Evolutionary conservation across 345 rosid species (phyloP), one percentile per base, ranked within the genome.

Genomic region (Salix udensis): DNA sequence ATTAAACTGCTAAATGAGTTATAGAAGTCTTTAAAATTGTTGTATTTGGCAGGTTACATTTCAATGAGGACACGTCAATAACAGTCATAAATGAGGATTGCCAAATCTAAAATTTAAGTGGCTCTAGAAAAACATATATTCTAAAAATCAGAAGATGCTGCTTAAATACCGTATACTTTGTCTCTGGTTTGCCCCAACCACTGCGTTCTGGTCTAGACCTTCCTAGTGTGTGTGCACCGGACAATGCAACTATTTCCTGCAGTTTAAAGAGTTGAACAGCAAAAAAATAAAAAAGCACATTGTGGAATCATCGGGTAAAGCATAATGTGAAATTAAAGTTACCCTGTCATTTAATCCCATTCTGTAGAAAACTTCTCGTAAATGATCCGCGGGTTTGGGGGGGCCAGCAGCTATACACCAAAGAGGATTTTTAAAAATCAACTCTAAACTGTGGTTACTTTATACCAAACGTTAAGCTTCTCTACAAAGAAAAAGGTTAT

Each of bases 221-320:
- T 69, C 98, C 98, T 37, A 95, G 79, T 13, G 98, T 95, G 81
- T 93, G 98, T 15, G 98, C 98, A 81, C 98, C 97, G 77, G 98
- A 95, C 72, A 95, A 80, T 24, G 93, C 98, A 76, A 93, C 98
- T 72, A 95, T 93, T 77, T 95, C 98, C 98, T 94, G 84, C 72
- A 74, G 30, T 80, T 16, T 30, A 73, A 70, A 69, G 23, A 28
- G 19, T 30, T 70, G 58, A 68, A 46, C 68, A 77, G 40, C 36
- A 75, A 77, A 64, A 30, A 48, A 64, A 64, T 28, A 73, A 2
- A 42, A 42, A 42, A 42, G 46, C 42, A 58, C 5, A 72, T 55
- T 39, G 70, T 62, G 72, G 73, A 16, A n/a, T 50, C 34, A 70
- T 46, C 34, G 31, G 4, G 39, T 39, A 46, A 52, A 69, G 21